Evolutionary conservation across 768 basidiomycete genomes (phyloP), one percentile per base, ranked within the genome.

Genomic region (Podaxis pistillaris): DNA sequence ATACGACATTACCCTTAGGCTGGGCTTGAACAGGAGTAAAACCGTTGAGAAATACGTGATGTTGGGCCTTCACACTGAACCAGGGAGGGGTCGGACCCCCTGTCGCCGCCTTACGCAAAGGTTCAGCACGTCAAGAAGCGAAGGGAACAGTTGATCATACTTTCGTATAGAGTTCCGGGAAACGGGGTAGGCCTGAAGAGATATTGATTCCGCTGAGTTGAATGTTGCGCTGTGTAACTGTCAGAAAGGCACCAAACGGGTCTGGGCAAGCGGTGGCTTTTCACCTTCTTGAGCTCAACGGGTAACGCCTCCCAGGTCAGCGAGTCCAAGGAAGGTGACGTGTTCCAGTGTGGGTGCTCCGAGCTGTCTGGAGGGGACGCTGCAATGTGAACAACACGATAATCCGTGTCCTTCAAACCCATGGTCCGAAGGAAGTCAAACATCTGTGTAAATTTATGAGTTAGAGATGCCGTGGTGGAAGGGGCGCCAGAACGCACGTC

Each of bases 291-390:
- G 28, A 91, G 68, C 69, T 91, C 89, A 2, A 60, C 36, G 0
- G 89, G 84, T 2, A 91, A 70, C 2, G 79, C 76, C 13, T 86
- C 83, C 89, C 89, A 91, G 4, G 78, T 79, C 11, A 84, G 73
- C 15, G 70, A 69, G 68, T 89, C 87, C 19, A 86, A 69, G 13
- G 71, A 67, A 2, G 79, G 73, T 3, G 72, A 68, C 5, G 71
- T 74, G 69, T 92, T 92, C 69, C 79, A 86, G 24, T 73, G 68
- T 3, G 90, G 90, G 52, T 79, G 75, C 64, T 77, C 73, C 3
- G 86, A 75, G 6, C 71, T 67, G 67, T 91, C 87, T 0, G 88
- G 86, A 19, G 78, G 75, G 3, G 79, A 76, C 11, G 83, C 81
- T 1, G 88, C 83, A 50, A 91, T 71, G 66, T 91, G 89, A 40